Evolutionary conservation across 2,329 filamentous ascomycete genomes (phyloP).

Genomic region (Colletotrichum tofieldiae): DNA sequence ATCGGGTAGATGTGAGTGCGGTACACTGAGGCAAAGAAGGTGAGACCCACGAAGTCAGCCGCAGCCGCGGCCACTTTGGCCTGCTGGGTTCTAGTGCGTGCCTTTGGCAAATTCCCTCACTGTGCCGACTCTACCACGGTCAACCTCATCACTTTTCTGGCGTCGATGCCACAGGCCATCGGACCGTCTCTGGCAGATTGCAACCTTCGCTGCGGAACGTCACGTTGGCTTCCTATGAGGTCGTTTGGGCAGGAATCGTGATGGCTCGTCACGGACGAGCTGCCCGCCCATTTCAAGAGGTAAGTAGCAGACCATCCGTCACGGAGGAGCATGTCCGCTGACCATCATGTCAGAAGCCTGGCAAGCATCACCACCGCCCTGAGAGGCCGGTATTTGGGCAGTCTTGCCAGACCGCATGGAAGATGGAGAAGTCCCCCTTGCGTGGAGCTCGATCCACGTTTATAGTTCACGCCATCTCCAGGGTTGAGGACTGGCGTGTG

Average conservation of each 20-base stretch:
- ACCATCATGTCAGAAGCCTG: background rate
- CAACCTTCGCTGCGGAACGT: background rate
- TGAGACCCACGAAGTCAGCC: constrained; percentile 31
- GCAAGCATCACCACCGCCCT: background rate
- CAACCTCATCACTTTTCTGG: background rate
- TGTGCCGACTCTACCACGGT: background rate
- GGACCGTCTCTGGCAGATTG: background rate
- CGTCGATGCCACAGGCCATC: background rate
- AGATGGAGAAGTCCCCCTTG: background rate
- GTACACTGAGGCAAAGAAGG: background rate
- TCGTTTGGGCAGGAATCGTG: background rate
- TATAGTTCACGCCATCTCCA: constrained; percentile 28
- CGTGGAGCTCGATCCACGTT: constrained; percentile 30
- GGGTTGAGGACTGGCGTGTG: constrained; percentile 30
- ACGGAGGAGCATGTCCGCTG: background rate
- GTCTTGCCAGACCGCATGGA: background rate
- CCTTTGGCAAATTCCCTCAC: constrained; percentile 16
- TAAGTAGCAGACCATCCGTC: background rate
- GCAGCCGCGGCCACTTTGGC: constrained; percentile 12
- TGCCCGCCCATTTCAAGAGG: background rate
- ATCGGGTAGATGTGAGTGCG: background rate
- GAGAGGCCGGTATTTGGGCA: background rate
- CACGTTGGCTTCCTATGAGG: background rate
- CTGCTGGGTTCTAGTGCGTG: constrained; percentile 17
- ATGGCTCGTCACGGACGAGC: background rate